Evolutionary conservation across 495 filamentous ascomycete genomes (phyloP), one percentile per base, ranked within the genome.

Genomic region (Aspergillus conjunctus): DNA sequence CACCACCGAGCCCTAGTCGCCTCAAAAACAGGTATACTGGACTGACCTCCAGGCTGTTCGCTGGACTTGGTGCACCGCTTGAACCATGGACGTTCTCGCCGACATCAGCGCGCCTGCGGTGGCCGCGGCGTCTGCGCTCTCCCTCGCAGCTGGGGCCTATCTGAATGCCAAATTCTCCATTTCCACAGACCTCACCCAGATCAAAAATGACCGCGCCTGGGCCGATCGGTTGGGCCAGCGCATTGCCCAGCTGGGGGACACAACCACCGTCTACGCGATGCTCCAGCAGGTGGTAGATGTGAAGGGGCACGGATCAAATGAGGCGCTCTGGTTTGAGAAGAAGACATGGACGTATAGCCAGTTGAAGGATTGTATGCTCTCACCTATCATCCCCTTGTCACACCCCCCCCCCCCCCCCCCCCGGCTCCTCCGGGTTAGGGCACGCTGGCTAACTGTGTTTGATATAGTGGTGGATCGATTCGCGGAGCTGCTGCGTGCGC

Each of bases 291-390:
- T 75, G 0, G 68, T 80, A 12, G 75, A 77, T 11, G 70, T 76
- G 4, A 71, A 80, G 6, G 68, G 70, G 3, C 63, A 73, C 30
- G 74, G 71, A 5, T 56, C 64, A 0, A 45, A 41, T 4, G 78
- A 82, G 49, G 77, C 76, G 6, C 60, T 83, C 17, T 83, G 81
- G 81, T 82, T 82, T 68, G 81, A 83, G 56, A 71, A 77, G 4
- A 76, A 73, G 61, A 77, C 72, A 15, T 81, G 81, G 81, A 81
- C 72, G 2, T 82, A 83, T 65, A 66, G 59, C 12, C 69, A 82
- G 48, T 55, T 83, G 22, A 83, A 81, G 55, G 74, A 76, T 22
- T 66, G 80, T 82, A 33, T 51, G 78, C 20, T 75, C 46, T 15
- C 11, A 26, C 18, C 26, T 26, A 33, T 26, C 9, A 32, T 12